phyloP scores from a whole-genome alignment of 2,329 filamentous ascomycete species.

The Paraphaeosphaeria sporulosa region DNA sequence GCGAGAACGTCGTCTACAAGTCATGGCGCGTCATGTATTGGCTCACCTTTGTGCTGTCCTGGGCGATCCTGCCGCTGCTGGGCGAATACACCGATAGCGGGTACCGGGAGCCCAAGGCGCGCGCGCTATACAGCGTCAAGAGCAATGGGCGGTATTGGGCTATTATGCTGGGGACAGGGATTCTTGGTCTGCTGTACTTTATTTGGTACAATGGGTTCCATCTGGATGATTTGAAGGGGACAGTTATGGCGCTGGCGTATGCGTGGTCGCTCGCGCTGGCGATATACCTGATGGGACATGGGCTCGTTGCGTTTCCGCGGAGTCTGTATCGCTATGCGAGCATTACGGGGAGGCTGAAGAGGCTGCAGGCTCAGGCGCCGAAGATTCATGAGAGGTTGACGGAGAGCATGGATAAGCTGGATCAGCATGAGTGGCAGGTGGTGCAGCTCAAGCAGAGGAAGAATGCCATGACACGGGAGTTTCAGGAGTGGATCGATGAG shows the following conservation, averaged over 20 bases:
- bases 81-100: slow-evolving; percentile 95
- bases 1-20: slow-evolving; percentile 77
- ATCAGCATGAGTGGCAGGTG: slow-evolving; percentile 83
- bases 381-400: slow-evolving; percentile 86
- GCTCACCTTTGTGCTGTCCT: slow-evolving; percentile 94
- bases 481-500: slow-evolving; percentile 96
- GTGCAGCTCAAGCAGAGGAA: slow-evolving; percentile 81
- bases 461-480: slow-evolving; percentile 75
- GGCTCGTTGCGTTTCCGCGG: slow-evolving; percentile 88
- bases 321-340: slow-evolving; percentile 81
- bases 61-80: slow-evolving; percentile 91
- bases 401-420: slow-evolving; percentile 80
- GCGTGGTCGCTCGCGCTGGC: slow-evolving; percentile 90
- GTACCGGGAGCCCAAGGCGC: slow-evolving; percentile 83
- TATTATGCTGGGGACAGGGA: slow-evolving; percentile 74
- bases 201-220: slow-evolving; percentile 79
- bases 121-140: slow-evolving; percentile 83
- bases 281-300: slow-evolving; percentile 98
- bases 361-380: slow-evolving; percentile 80
- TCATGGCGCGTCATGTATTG: slow-evolving; percentile 97
- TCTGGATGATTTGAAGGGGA: slow-evolving; percentile 76
- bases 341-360: slow-evolving; percentile 74
- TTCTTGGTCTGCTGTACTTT: slow-evolving; percentile 81
- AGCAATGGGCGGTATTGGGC: slow-evolving; percentile 89
- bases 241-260: slow-evolving; percentile 93